Base-by-base conservation (phyloP, 208 protist genomes). In the Acanthamoeba lenticulata region DNA sequence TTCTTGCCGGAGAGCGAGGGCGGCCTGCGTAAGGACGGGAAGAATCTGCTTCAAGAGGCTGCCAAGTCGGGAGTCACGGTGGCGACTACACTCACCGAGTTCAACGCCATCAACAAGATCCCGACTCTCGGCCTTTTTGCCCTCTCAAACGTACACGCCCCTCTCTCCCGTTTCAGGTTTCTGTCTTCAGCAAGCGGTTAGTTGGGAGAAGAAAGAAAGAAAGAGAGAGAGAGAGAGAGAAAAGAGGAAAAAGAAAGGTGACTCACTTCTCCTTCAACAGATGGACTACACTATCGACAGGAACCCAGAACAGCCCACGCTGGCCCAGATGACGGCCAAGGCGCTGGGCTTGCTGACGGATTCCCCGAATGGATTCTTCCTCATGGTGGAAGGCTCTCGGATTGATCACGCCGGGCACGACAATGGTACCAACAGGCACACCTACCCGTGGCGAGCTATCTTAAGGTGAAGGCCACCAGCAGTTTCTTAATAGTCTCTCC, bases 321-420 rank as follows among this genome's bases (percentile, higher is more conserved):
- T 97, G 19, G 21, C 32, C 3, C 90, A 97, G 17, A 97, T 96
- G 95, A 77, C 89, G 5, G 65, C 0, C 3, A 97, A 96, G 42
- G 95, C 96, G 32, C 65, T 97, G 2, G 36, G 85, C 13, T 47
- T 97, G 27, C 29, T 97, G 0, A n/a, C 74, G 15, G 29, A 79
- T 49, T 89, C 91, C 38, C 47, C 40, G 0, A 47, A 96, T 13
- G 96, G 96, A 29, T 97, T 97, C 62, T 60, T 97, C 19, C 52
- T 97, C n/a, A 95, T 97, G 96, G 34, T 96, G 40, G 95, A 96
- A 24, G 95, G 95, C 1, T 94, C 90, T 1, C 44, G 92, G 32
- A 96, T 97, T 32, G 96, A 97, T 38, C 42, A 94, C 19, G 94
- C 95, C 0, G 94, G 55, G 24, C 96, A 97, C 21, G 38, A 52